phyloP scores from a whole-genome alignment of 108 stramenopile species.

The Aureococcus anophagefferens region DNA sequence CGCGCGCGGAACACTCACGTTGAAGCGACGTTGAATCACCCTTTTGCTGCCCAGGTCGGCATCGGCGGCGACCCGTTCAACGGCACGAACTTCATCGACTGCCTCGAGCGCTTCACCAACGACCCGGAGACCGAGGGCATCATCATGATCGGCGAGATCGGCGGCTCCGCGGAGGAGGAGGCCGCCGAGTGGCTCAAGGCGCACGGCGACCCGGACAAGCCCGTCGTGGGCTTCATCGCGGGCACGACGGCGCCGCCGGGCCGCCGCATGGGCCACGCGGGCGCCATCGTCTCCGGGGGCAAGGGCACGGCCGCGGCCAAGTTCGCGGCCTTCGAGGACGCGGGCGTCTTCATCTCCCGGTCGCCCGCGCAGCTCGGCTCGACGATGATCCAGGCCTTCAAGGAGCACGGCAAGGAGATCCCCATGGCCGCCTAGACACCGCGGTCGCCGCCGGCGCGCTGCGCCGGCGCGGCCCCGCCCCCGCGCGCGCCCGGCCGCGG shows the following conservation, averaged over 20 bases:
- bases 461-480: too few relatives aligned
- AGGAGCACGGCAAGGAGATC: background rate
- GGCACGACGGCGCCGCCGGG: constrained; percentile 98
- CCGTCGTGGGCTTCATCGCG: constrained; percentile 98
- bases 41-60: too few relatives aligned
- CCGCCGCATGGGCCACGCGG: constrained; percentile 98
- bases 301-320: constrained; percentile 92
- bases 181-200: constrained; percentile 94
- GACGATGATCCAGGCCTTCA: constrained; percentile 92
- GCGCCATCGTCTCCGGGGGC: constrained; percentile 95
- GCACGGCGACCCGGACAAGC: constrained; percentile 91
- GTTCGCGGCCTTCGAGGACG: constrained; percentile 82
- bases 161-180: constrained; percentile 92
- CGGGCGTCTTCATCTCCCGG: constrained; percentile 81
- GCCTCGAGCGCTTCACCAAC: constrained; percentile 88
- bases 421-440: too few relatives aligned
- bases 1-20: too few relatives aligned
- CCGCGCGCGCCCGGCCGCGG: too few relatives aligned
- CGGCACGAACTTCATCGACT: constrained; percentile 98
- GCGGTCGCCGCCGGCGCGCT: too few relatives aligned
- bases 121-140: constrained; percentile 96
- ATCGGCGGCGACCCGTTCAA: constrained; percentile 99
- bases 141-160: constrained; percentile 99
- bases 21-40: too few relatives aligned
- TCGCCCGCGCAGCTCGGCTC: constrained; percentile 86